Evolutionary conservation across 257 asterid genomes (phyloP).

Genomic region (Apocynum venetum): DNA sequence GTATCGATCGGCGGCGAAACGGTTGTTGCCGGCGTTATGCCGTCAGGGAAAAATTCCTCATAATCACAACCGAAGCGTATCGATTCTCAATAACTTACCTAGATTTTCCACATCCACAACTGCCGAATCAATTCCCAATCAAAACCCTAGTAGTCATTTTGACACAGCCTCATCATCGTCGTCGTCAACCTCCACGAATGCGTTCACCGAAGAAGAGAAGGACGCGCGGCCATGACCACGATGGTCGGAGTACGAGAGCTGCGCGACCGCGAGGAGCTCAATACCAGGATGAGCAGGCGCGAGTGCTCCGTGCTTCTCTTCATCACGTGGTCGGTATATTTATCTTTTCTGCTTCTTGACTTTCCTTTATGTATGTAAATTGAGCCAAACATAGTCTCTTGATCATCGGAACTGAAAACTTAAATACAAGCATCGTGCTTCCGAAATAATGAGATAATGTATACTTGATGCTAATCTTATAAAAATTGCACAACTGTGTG

Average conservation of each 20-base stretch:
- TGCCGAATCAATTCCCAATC: constrained; percentile 32
- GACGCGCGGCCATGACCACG: constrained; percentile 16
- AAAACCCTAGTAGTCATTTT: constrained; percentile 24
- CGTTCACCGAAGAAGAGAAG: constrained; percentile 18
- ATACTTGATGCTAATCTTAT: neutral
- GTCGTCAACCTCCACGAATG: constrained; percentile 27
- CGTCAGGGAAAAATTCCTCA: constrained; percentile 28
- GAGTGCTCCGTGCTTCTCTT: constrained; percentile 77
- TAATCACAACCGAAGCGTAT: constrained; percentile 17
- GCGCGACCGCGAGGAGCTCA: constrained; percentile 34
- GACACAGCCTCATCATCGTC: constrained; percentile 31
- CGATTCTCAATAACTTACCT: constrained; percentile 15
- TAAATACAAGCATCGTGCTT: neutral
- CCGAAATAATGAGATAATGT: neutral
- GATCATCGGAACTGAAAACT: neutral
- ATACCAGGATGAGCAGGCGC: constrained; percentile 74
- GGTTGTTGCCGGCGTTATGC: constrained; percentile 46
- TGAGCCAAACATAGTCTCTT: neutral
- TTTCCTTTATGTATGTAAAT: neutral
- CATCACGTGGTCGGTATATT: constrained; percentile 59
- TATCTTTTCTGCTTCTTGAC: neutral
- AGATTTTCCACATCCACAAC: constrained; percentile 40
- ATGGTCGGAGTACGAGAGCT: constrained; percentile 31
- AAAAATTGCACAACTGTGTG: neutral
- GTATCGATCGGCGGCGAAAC: constrained; percentile 61